phyloP scores from a whole-genome alignment of 495 filamentous ascomycete genomes.

The Cercophora scortea region DNA sequence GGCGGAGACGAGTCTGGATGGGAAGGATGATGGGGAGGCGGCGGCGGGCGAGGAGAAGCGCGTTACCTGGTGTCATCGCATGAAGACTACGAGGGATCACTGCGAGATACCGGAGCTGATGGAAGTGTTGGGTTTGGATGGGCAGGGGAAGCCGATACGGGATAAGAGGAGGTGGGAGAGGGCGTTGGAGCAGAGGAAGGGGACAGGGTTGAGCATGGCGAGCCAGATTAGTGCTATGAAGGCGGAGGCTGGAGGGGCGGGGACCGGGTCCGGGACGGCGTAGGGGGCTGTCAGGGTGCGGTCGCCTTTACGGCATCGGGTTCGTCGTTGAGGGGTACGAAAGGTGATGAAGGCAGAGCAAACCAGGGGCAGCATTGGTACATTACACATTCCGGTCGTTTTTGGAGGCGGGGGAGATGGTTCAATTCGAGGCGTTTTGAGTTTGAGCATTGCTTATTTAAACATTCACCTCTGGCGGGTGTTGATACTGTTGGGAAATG shows the following conservation, averaged over 20 bases:
- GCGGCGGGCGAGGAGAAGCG: slow-evolving; percentile 38
- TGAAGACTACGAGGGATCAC: slow-evolving; percentile 74
- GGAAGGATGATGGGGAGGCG: slow-evolving; percentile 13
- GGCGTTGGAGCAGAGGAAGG: slow-evolving; percentile 36
- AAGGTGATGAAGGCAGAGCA: neutral
- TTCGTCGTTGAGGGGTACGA: neutral
- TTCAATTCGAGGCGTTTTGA: too few relatives aligned
- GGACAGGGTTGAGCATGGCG: slow-evolving; percentile 34
- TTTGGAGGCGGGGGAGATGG: too few relatives aligned
- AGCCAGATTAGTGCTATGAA: slow-evolving; percentile 32
- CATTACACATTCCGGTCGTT: too few relatives aligned
- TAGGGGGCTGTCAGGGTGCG: neutral
- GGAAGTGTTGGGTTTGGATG: slow-evolving; percentile 53
- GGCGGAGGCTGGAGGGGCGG: neutral
- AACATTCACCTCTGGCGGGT: too few relatives aligned
- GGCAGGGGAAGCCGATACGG: slow-evolving; percentile 24
- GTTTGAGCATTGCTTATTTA: too few relatives aligned
- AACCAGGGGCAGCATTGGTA: too few relatives aligned
- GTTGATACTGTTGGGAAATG: too few relatives aligned
- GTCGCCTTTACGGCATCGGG: neutral
- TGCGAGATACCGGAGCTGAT: slow-evolving; percentile 57
- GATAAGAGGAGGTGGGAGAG: slow-evolving; percentile 35
- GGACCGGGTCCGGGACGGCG: neutral
- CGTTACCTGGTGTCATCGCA: slow-evolving; percentile 76
- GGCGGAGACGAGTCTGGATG: slow-evolving; percentile 18